Percentiles rank a stretch among this genome's conserved stretches.
These are phyloP conservation scores for Pichia sp. DNA, from an alignment of 1,139 yeast species.

Conservation along the genomic window DNA sequence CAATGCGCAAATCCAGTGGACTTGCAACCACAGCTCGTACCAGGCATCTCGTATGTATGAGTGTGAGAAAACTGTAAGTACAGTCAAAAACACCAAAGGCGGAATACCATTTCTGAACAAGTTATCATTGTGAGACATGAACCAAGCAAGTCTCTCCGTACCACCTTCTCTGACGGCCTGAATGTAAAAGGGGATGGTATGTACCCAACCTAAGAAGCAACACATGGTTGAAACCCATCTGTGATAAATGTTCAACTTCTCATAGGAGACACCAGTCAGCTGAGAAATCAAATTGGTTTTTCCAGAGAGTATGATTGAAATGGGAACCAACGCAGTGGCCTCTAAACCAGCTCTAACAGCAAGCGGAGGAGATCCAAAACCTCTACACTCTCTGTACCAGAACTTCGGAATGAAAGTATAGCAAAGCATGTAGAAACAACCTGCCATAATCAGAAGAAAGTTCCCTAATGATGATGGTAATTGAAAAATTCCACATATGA, in stretches of 20 bases:
- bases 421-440: slow-evolving; percentile 40
- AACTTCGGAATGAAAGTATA: slow-evolving; percentile 44
- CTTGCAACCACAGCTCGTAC: slow-evolving; percentile 49
- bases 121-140: slow-evolving; percentile 12
- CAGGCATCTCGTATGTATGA: slow-evolving; percentile 35
- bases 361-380: slow-evolving; percentile 62
- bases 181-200: slow-evolving; percentile 45
- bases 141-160: slow-evolving; percentile 11
- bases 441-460: slow-evolving; percentile 32
- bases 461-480: slow-evolving; percentile 49
- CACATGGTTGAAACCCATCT: slow-evolving; percentile 38
- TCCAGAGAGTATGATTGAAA: slow-evolving; percentile 44
- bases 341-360: slow-evolving; percentile 48
- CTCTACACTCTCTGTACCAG: slow-evolving; percentile 49
- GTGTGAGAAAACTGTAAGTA: slow-evolving; percentile 42
- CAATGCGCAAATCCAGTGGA: slow-evolving; percentile 54
- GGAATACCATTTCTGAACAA: slow-evolving; percentile 31
- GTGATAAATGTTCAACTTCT: slow-evolving; percentile 46
- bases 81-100: slow-evolving; percentile 40
- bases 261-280: slow-evolving; percentile 51
- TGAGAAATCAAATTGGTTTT: slow-evolving; percentile 44
- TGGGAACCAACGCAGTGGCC: slow-evolving; percentile 48
- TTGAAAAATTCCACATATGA: slow-evolving; percentile 34
- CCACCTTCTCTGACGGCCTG: slow-evolving; percentile 51
- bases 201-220: slow-evolving; percentile 44